Evolutionary conservation across 495 filamentous ascomycete genomes (phyloP).

Genomic region (Eremomyces bilateralis): DNA sequence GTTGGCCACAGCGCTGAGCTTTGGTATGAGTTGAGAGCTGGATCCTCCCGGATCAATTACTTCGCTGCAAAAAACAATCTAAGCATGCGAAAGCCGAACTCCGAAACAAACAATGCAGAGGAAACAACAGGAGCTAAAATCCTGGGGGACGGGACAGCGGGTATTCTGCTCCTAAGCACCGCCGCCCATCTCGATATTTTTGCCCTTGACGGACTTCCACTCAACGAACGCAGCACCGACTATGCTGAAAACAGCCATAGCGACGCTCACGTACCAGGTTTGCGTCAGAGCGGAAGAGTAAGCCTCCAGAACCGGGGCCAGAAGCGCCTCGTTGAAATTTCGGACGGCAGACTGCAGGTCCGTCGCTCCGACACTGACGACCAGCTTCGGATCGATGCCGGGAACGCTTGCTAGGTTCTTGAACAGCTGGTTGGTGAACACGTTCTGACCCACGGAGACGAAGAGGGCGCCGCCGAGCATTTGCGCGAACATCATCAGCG

Average conservation of each 20-base stretch:
- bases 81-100: too few relatives aligned
- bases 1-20: too few relatives aligned
- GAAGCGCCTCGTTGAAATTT: slow-evolving; percentile 9
- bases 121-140: too few relatives aligned
- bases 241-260: slow-evolving; percentile 36
- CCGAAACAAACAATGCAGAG: too few relatives aligned
- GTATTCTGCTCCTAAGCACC: too few relatives aligned
- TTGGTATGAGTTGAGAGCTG: too few relatives aligned
- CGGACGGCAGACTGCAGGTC: slow-evolving; percentile 30
- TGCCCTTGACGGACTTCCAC: slow-evolving; percentile 72
- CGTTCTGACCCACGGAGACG: slow-evolving; percentile 51
- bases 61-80: too few relatives aligned
- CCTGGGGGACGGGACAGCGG: too few relatives aligned
- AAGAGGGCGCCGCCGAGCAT: slow-evolving; percentile 46
- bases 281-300: slow-evolving; percentile 51
- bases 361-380: slow-evolving; percentile 46
- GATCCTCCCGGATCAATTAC: too few relatives aligned
- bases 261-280: slow-evolving; percentile 47
- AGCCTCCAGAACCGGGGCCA: slow-evolving; percentile 36
- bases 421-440: slow-evolving; percentile 53
- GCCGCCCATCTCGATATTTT: slow-evolving; percentile 23
- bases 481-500: slow-evolving; percentile 45
- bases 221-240: slow-evolving; percentile 40
- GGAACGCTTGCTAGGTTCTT: slow-evolving; percentile 29
- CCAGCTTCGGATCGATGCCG: slow-evolving; percentile 5